Evolutionary conservation across 306 rosid species (phyloP).

Genomic region (Trifolium fragiferum): DNA sequence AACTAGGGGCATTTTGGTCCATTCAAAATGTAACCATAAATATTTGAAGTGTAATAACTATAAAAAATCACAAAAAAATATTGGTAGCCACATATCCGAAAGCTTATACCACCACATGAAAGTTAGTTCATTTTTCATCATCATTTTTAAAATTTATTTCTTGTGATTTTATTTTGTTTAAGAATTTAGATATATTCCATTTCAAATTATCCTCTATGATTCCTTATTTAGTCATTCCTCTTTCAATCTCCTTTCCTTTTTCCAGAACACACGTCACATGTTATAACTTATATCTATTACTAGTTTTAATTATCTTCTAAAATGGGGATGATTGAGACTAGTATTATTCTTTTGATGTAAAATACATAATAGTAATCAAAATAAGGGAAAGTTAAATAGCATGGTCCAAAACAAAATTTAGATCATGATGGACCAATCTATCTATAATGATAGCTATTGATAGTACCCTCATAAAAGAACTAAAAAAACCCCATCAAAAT

Average conservation of each 20-base stretch:
- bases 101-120: conserved; percentile 8
- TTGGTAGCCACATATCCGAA: not conserved
- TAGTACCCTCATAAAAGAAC: not conserved
- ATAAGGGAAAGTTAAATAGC: not conserved
- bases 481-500: not conserved
- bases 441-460: not conserved
- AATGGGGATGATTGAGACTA: not conserved
- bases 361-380: not conserved
- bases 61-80: not conserved
- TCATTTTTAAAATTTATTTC: not conserved
- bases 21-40: too few species aligned
- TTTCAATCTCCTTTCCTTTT: conserved; percentile 4
- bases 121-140: not conserved
- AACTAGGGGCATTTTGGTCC: too few species aligned
- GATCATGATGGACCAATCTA: not conserved
- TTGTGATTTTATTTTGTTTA: not conserved
- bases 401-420: not conserved
- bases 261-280: not conserved
- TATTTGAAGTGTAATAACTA: too few species aligned
- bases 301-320: not conserved
- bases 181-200: not conserved
- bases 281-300: not conserved
- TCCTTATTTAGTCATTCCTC: not conserved
- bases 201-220: not conserved
- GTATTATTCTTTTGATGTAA: not conserved